Evolutionary conservation across 345 rosid genomes (phyloP), one percentile per base, ranked within the genome.

Genomic region (Zanthoxylum bungeanum): DNA sequence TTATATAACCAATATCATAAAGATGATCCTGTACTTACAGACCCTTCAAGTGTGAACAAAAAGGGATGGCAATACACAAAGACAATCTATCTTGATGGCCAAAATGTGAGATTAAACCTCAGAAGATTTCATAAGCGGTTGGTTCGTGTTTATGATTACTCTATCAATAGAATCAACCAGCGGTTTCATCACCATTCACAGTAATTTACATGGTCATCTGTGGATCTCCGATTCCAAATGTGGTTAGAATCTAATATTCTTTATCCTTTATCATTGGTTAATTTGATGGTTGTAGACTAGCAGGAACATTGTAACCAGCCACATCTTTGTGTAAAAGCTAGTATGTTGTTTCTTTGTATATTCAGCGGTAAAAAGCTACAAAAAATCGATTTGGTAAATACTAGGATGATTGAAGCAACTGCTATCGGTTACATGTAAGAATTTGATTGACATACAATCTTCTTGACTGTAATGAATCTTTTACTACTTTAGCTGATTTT

Each of bases 21-120:
- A 74, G 73, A 80, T 47, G 93, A 89, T 75, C 88, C 96, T 6
- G 67, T 92, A 55, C 90, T 92, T 50, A 59, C 60, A 65, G 88
- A 92, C 66, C 97, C 96, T 0, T 60, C 76, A 7, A 85, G 93
- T 49, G 83, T 92, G 69, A 75, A 72, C 19, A 51, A 71, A 1
- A 92, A 82, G 77, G 96, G 97, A 59, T 92, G 97, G 96, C 83
- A 92, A 61, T 86, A 80, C 83, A 92, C 97, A 0, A 92, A 92
- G 82, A 70, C 79, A 64, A 85, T 88, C 31, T 91, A 91, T 83
- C 87, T 91, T 21, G 91, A 85, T 17, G 76, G 84, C 72, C 97
- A 91, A 49, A 89, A 79, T 44, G 85, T 92, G 85, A 82, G 66
- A 64, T 71, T 92, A 56, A 79, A 89, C 68, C 83, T 85, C 52